A percentile compares a stretch with the other conserved stretches of the same genome.
Evolutionary conservation across 768 basidiomycete genomes (phyloP).

Genomic region (Guyanaporus albipodus): DNA sequence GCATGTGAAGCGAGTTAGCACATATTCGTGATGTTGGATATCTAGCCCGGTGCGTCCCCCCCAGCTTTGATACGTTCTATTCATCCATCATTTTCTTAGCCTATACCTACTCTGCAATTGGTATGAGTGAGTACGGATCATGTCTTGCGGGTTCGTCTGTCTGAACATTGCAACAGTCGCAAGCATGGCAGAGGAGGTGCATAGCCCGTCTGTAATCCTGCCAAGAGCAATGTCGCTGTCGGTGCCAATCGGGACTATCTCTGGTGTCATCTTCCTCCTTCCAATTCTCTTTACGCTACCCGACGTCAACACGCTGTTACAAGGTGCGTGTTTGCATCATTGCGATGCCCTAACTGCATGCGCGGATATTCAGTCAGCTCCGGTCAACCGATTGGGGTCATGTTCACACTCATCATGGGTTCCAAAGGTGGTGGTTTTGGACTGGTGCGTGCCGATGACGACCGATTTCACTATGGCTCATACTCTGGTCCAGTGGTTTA

Average conservation of each 20-base stretch:
- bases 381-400: slow-evolving; percentile 60
- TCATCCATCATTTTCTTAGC: slow-evolving; percentile 32
- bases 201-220: slow-evolving; percentile 50
- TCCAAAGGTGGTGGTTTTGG: slow-evolving; percentile 60
- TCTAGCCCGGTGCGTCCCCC: slow-evolving; percentile 27
- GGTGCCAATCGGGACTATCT: slow-evolving; percentile 48
- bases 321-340: slow-evolving; percentile 34
- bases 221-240: slow-evolving; percentile 54
- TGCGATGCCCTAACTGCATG: slow-evolving; percentile 1
- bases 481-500: slow-evolving; percentile 35
- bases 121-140: slow-evolving; percentile 46
- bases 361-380: slow-evolving; percentile 41
- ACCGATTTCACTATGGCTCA: neutral
- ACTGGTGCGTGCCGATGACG: slow-evolving; percentile 35
- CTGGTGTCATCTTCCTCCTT: slow-evolving; percentile 53
- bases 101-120: slow-evolving; percentile 56
- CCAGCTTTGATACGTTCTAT: neutral
- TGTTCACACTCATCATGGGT: slow-evolving; percentile 62
- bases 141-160: neutral
- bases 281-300: slow-evolving; percentile 66
- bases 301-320: slow-evolving; percentile 48
- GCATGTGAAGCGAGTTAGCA: neutral
- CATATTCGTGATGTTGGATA: neutral
- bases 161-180: slow-evolving; percentile 38
- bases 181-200: slow-evolving; percentile 67